Evolutionary conservation across 2,329 filamentous ascomycete species (phyloP).

Genomic region (Pseudonectria buxi): DNA sequence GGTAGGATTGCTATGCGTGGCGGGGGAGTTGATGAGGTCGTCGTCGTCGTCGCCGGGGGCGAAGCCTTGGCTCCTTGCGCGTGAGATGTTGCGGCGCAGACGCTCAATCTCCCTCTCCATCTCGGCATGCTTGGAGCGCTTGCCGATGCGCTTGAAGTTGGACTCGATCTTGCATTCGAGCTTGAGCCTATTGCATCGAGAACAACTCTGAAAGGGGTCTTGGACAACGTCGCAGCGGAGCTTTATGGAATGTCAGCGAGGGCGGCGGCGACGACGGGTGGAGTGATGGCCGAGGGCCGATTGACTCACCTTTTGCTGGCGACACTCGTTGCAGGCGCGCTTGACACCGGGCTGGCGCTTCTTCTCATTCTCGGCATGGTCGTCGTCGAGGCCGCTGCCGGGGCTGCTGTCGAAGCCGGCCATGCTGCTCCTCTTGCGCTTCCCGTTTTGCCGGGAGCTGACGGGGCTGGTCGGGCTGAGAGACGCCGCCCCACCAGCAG

Average conservation of each 20-base stretch:
- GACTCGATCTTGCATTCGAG: slow-evolving; percentile 81
- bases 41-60: slow-evolving; percentile 50
- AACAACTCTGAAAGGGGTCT: slow-evolving; percentile 71
- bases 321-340: slow-evolving; percentile 77
- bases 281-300: background rate
- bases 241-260: slow-evolving; percentile 33
- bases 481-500: slow-evolving; percentile 40
- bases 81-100: slow-evolving; percentile 53
- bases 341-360: slow-evolving; percentile 65
- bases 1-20: slow-evolving; percentile 42
- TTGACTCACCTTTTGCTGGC: slow-evolving; percentile 71
- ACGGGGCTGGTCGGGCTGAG: slow-evolving; percentile 51
- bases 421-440: slow-evolving; percentile 53
- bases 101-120: slow-evolving; percentile 79
- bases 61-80: slow-evolving; percentile 54
- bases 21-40: slow-evolving; percentile 53
- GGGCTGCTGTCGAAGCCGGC: slow-evolving; percentile 53
- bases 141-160: slow-evolving; percentile 79
- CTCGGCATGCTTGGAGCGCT: slow-evolving; percentile 75
- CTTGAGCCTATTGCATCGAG: slow-evolving; percentile 70
- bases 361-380: slow-evolving; percentile 54
- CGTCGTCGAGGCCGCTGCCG: slow-evolving; percentile 43
- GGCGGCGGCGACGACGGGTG: slow-evolving; percentile 3
- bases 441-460: slow-evolving; percentile 44
- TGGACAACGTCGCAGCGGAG: slow-evolving; percentile 78